phyloP scores from a whole-genome alignment of 495 filamentous ascomycete genomes.

The Penicillium longicatenatum region DNA sequence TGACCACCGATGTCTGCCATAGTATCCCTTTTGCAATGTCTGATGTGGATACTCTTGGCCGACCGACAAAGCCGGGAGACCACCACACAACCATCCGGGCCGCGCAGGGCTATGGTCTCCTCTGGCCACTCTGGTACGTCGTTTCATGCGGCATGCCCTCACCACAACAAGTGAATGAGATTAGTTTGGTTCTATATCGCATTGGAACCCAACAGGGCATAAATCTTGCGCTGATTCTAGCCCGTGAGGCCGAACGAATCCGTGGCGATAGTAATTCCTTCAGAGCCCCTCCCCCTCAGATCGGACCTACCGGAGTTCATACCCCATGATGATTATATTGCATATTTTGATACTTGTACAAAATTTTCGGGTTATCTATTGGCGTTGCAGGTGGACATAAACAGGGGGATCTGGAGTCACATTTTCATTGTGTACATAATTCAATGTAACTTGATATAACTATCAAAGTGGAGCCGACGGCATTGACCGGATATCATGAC shows the following conservation, averaged over 20 bases:
- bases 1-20: slow-evolving; percentile 44
- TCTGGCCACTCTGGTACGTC: slow-evolving; percentile 50
- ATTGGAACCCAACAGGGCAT: slow-evolving; percentile 42
- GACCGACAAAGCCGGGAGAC: slow-evolving; percentile 19
- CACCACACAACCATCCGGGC: slow-evolving; percentile 29
- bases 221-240: slow-evolving; percentile 40
- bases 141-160: slow-evolving; percentile 40
- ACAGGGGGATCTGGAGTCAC: not conserved
- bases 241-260: slow-evolving; percentile 25
- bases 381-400: not conserved
- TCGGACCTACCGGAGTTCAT: not conserved
- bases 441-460: not conserved
- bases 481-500: slow-evolving; percentile 23
- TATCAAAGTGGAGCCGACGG: slow-evolving; percentile 11
- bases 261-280: not conserved
- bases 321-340: not conserved
- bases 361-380: not conserved
- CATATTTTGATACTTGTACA: not conserved
- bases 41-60: slow-evolving; percentile 41
- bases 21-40: slow-evolving; percentile 43
- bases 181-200: slow-evolving; percentile 29
- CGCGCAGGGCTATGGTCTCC: slow-evolving; percentile 37
- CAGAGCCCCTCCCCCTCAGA: not conserved
- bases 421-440: slow-evolving; percentile 8
- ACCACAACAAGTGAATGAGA: slow-evolving; percentile 31